phyloP scores from a whole-genome alignment of 306 rosid genomes.

The Mimosa pudica region DNA sequence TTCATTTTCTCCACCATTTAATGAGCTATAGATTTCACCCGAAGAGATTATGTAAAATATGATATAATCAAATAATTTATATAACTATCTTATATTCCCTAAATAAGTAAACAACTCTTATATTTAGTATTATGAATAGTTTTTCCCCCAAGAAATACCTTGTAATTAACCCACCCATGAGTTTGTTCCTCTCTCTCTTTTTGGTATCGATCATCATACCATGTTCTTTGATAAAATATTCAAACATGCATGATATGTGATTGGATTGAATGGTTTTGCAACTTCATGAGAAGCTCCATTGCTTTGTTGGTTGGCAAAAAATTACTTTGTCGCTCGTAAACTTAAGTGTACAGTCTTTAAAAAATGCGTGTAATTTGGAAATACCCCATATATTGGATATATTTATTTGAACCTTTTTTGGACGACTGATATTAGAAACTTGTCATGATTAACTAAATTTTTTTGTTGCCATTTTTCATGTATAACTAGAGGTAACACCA shows the following conservation, averaged over 20 bases:
- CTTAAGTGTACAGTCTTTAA: background rate
- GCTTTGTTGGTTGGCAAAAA: too few species aligned
- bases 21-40: background rate
- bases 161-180: background rate
- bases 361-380: background rate
- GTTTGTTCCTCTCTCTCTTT: background rate
- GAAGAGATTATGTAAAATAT: too few species aligned
- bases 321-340: background rate
- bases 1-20: background rate
- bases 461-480: background rate
- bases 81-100: too few species aligned
- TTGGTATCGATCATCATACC: background rate
- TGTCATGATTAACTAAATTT: too few species aligned
- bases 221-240: background rate
- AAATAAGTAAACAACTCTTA: too few species aligned
- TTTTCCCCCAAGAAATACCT: too few species aligned
- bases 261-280: too few species aligned
- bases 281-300: too few species aligned
- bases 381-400: background rate
- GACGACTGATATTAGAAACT: too few species aligned
- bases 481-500: background rate
- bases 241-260: background rate
- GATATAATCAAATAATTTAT: too few species aligned
- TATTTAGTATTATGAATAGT: too few species aligned
- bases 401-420: background rate